Conservation (phyloP, 805 yeast species). For the Ogataea salicorniae region DNA sequence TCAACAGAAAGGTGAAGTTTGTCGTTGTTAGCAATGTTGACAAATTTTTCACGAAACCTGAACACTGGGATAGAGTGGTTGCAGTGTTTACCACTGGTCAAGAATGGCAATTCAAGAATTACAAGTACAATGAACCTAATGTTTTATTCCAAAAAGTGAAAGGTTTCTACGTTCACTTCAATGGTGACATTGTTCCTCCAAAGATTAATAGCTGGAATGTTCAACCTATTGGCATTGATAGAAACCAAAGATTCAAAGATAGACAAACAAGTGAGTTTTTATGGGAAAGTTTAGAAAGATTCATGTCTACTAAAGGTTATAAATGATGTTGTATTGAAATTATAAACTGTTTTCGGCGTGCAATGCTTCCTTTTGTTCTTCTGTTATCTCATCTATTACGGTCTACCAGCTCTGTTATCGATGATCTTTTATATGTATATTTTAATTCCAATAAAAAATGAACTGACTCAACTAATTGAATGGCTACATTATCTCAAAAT, state of each 20-base stretch:
- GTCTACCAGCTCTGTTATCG: too few relatives aligned
- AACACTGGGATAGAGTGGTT: slow-evolving; percentile 96
- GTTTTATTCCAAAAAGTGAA: slow-evolving; percentile 74
- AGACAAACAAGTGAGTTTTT: slow-evolving; percentile 78
- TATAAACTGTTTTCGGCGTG: background rate
- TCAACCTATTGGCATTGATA: slow-evolving; percentile 68
- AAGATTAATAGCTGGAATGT: slow-evolving; percentile 87
- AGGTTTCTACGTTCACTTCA: slow-evolving; percentile 74
- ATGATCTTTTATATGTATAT: too few relatives aligned
- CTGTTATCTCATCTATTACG: background rate
- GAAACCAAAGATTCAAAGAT: slow-evolving; percentile 81
- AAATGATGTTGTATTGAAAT: slow-evolving; percentile 12
- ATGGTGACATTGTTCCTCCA: slow-evolving; percentile 75
- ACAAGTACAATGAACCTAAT: slow-evolving; percentile 78
- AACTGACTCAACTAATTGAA: too few relatives aligned
- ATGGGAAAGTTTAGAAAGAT: slow-evolving; percentile 80
- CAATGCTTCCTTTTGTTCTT: background rate
- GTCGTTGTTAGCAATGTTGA: slow-evolving; percentile 87
- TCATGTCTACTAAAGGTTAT: slow-evolving; percentile 64
- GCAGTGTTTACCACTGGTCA: slow-evolving; percentile 97
- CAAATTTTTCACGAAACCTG: slow-evolving; percentile 83
- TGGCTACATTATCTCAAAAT: too few relatives aligned
- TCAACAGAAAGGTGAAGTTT: slow-evolving; percentile 55
- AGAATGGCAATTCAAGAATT: slow-evolving; percentile 90
- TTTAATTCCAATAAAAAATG: too few relatives aligned